phyloP scores from a whole-genome alignment of 129 eudicot genomes.

The Pittosporum tobira region DNA sequence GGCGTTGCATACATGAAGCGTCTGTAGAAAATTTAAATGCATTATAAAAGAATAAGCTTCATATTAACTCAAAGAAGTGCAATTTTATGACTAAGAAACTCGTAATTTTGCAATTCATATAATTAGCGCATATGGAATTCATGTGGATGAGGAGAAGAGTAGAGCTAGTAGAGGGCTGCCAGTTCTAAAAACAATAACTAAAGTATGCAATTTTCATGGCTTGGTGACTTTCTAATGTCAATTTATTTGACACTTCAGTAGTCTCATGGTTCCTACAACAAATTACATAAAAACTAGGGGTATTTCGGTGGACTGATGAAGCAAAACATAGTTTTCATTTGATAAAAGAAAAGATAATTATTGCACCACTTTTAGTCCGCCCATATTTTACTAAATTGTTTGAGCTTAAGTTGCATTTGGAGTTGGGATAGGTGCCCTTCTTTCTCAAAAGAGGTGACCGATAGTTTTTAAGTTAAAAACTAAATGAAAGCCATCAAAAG shows the following conservation, averaged over 20 bases:
- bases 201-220: neutral
- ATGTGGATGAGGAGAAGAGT: neutral
- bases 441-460: neutral
- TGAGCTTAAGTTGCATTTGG: constrained; percentile 4
- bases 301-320: neutral
- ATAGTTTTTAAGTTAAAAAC: too few relatives aligned
- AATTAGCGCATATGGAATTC: neutral
- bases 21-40: neutral
- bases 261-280: too few relatives aligned
- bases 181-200: neutral
- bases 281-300: neutral
- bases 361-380: neutral
- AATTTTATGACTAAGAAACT: neutral
- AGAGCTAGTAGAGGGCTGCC: neutral
- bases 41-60: too few relatives aligned
- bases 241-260: neutral
- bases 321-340: neutral
- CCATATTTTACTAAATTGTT: too few relatives aligned
- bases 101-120: too few relatives aligned
- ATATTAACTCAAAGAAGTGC: neutral
- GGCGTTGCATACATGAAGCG: neutral
- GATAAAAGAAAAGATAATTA: too few relatives aligned
- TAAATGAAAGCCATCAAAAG: too few relatives aligned
- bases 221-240: neutral
- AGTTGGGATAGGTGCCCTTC: neutral